Evolutionary conservation across 768 basidiomycete genomes (phyloP).

Genomic region (Hemileccinum rubropunctum): DNA sequence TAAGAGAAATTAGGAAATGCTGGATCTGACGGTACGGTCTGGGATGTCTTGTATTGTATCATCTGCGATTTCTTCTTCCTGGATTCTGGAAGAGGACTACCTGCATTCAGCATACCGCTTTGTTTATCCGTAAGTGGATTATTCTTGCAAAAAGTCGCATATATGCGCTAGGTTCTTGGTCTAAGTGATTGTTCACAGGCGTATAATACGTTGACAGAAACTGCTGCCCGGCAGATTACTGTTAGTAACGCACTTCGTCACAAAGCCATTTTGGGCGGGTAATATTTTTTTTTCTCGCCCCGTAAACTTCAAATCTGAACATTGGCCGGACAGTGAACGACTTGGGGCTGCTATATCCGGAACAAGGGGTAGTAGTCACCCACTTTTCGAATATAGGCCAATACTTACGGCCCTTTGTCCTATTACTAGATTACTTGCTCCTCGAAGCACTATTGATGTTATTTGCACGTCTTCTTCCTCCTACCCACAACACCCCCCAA

Average conservation of each 20-base stretch:
- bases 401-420: not conserved
- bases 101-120: conserved; percentile 24
- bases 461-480: conserved; percentile 54
- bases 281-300: conserved; percentile 6
- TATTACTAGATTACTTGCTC: conserved; percentile 49
- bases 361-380: conserved; percentile 42
- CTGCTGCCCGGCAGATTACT: conserved; percentile 36
- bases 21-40: conserved; percentile 24
- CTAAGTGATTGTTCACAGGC: conserved; percentile 38
- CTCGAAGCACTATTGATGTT: conserved; percentile 57
- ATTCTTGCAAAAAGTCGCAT: conserved; percentile 16
- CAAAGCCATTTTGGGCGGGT: conserved; percentile 49
- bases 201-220: conserved; percentile 52
- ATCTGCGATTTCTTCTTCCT: conserved; percentile 40
- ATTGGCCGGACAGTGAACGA: conserved; percentile 32
- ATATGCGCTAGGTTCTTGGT: conserved; percentile 25
- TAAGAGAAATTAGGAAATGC: conserved; percentile 14
- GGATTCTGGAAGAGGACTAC: conserved; percentile 13
- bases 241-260: conserved; percentile 49
- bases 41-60: conserved; percentile 27
- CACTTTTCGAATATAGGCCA: not conserved
- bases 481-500: conserved; percentile 35
- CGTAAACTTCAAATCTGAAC: not conserved
- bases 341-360: conserved; percentile 49
- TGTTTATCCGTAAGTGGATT: conserved; percentile 22